Percentiles rank a stretch among this genome's conserved stretches.
Conservation (phyloP, 148 eudicot genomes). For the Rheum nobile region DNA sequence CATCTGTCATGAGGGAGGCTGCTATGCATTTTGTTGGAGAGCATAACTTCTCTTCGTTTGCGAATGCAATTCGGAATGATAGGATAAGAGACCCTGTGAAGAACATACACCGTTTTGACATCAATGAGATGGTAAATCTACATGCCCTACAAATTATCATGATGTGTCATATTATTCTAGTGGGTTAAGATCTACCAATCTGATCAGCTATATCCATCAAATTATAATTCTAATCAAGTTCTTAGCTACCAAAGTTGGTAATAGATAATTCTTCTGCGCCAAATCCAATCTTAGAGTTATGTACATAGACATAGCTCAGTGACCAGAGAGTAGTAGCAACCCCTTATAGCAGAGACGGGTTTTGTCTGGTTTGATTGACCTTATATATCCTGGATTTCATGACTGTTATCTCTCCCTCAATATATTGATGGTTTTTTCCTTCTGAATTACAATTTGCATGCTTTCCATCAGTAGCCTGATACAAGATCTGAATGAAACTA, state of each 20-base stretch:
- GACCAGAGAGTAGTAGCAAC: not conserved
- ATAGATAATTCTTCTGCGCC: not conserved
- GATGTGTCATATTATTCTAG: too few relatives aligned
- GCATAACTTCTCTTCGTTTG: slow-evolving; percentile 77
- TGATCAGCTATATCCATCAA: not conserved
- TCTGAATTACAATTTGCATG: not conserved
- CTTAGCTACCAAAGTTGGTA: not conserved
- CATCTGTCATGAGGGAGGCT: slow-evolving; percentile 57
- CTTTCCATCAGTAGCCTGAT: not conserved
- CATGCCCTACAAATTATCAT: not conserved
- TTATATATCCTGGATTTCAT: not conserved
- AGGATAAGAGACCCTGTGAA: slow-evolving; percentile 53
- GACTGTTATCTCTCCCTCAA: not conserved
- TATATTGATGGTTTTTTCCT: not conserved
- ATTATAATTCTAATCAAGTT: not conserved
- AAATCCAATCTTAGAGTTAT: too few relatives aligned
- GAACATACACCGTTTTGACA: slow-evolving; percentile 53
- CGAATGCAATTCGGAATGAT: slow-evolving; percentile 57
- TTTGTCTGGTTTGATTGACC: not conserved
- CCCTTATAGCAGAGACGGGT: not conserved
- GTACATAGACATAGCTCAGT: not conserved
- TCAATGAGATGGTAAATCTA: slow-evolving; percentile 56
- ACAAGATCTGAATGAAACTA: not conserved
- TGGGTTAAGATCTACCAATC: not conserved
- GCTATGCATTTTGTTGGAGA: slow-evolving; percentile 59